These are phyloP conservation scores for Collybia mongolica DNA, from an alignment of 768 basidiomycete species.

Conservation along the genomic window DNA sequence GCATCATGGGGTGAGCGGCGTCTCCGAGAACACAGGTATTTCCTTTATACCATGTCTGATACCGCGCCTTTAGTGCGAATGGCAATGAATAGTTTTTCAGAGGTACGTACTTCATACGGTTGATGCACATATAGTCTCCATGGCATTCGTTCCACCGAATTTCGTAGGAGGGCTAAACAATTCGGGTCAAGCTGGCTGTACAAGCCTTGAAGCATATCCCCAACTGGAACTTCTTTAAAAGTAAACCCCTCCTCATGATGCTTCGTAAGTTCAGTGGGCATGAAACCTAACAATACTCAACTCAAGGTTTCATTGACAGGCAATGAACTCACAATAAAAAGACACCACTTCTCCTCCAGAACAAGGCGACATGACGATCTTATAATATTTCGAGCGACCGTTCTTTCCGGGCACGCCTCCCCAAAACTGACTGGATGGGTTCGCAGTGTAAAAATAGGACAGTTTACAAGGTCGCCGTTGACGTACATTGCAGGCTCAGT, in stretches of 20 bases:
- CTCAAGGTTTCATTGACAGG: not conserved
- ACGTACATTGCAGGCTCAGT: conserved; percentile 29
- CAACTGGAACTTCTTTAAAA: conserved; percentile 28
- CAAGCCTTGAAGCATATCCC: conserved; percentile 23
- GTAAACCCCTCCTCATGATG: conserved; percentile 30
- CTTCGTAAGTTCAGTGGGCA: conserved; percentile 31
- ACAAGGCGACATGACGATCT: conserved; percentile 32
- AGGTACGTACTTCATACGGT: conserved; percentile 21
- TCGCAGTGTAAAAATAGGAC: not conserved
- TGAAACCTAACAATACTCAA: conserved; percentile 20
- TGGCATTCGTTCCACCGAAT: conserved; percentile 30
- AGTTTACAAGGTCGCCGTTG: not conserved
- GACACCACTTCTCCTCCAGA: conserved; percentile 27
- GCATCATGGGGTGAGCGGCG: conserved; percentile 28
- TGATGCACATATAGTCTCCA: conserved; percentile 33
- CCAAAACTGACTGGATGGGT: conserved; percentile 26
- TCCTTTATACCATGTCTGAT: conserved; percentile 22
- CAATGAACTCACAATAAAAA: conserved; percentile 23
- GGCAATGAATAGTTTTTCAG: not conserved
- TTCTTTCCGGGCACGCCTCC: conserved; percentile 25
- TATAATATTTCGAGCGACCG: conserved; percentile 30
- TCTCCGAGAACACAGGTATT: conserved; percentile 27
- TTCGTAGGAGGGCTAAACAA: conserved; percentile 23
- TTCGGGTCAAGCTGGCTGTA: conserved; percentile 30
- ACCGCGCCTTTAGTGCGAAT: not conserved